These are phyloP conservation scores for Xylariaceae sp. DNA, from an alignment of 2,329 filamentous ascomycete species.

Conservation along the genomic window DNA sequence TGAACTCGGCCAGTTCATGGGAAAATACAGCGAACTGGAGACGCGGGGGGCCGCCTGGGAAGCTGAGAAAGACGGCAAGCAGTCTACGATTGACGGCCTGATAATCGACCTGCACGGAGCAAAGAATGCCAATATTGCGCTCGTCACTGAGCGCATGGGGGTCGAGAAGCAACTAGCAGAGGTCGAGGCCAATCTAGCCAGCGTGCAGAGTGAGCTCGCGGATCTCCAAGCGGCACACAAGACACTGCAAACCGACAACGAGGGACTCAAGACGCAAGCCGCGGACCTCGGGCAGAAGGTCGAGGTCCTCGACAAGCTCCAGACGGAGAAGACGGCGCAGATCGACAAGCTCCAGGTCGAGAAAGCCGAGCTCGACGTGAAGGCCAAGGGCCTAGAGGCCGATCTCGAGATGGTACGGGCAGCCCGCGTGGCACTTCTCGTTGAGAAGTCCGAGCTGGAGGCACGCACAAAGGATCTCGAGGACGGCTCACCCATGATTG, in stretches of 20 bases:
- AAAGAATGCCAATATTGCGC: slow-evolving; percentile 29
- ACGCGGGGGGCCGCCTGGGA: slow-evolving; percentile 21
- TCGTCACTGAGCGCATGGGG: slow-evolving; percentile 25
- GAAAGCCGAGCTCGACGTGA: slow-evolving; percentile 25
- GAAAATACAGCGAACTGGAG: slow-evolving; percentile 18
- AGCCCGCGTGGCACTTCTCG: slow-evolving; percentile 18
- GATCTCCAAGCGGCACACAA: slow-evolving; percentile 21
- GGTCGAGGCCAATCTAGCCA: slow-evolving; percentile 22
- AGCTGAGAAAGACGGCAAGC: slow-evolving; percentile 24
- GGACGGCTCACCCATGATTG: slow-evolving; percentile 18
- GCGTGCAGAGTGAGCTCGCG: slow-evolving; percentile 22
- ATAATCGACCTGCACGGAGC: slow-evolving; percentile 27
- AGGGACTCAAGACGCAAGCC: slow-evolving; percentile 21
- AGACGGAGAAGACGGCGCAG: slow-evolving; percentile 17
- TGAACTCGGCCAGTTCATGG: slow-evolving; percentile 20
- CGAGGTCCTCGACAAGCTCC: slow-evolving; percentile 26
- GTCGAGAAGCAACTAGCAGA: slow-evolving; percentile 20
- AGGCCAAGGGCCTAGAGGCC: slow-evolving; percentile 23
- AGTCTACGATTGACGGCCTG: slow-evolving; percentile 24
- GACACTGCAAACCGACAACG: slow-evolving; percentile 25
- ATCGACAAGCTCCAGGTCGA: slow-evolving; percentile 23
- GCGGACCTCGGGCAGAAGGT: slow-evolving; percentile 23
- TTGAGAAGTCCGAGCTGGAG: slow-evolving; percentile 23
- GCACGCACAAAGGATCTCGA: slow-evolving; percentile 25
- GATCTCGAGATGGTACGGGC: slow-evolving; percentile 26